Evolutionary conservation across 23 red algal genomes (phyloP), one percentile per base, ranked within the genome.

Genomic region (Gracilaria gracilis): DNA sequence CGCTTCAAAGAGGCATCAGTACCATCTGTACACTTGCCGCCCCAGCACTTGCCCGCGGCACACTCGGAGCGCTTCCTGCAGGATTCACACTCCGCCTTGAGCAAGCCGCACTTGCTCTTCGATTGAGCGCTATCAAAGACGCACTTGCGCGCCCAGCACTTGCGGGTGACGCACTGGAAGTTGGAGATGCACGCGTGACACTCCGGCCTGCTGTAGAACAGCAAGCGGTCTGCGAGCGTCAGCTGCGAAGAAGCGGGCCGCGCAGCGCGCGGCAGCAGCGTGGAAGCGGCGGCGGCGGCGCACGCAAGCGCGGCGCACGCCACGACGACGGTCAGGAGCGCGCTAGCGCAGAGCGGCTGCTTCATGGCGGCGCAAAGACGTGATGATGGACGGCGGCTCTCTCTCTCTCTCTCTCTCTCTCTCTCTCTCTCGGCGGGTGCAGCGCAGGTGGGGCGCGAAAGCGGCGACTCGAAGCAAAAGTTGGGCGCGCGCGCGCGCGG

Each of bases 81-180:
- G 0, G 70, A 42, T 7, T 59, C 62, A 36, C 84, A 88, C 19
- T 88, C 84, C 11, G 1, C 33, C 48, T 77, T 77, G 3, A 53
- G 72, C 39, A 77, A 20, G 13, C 67, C 67, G 40, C 84, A 88
- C 40, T 88, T 88, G 1, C 1, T 24, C 42, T 20, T 19, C 20
- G 84, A 88, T 32, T 2, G 3, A 4, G 14, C 53, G 15, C 33
- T 86, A 0, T 75, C 49, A 57, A 40, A 49, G 13, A 88, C 51
- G 70, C 84, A 88, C 42, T 27, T 29, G 61, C 4, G 38, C 3
- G 29, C 67, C 84, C 84, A 88, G 67, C 84, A 88, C 33, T 89
- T 89, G 69, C 67, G 49, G 32, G 76, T 58, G 23, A 36, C 25
- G 42, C 76, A 81, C 33, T 81, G 76, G n/a, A 12, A 32, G 11